Conservation (phyloP, 2,329 filamentous ascomycete genomes). For the Cercospora sesami region DNA sequence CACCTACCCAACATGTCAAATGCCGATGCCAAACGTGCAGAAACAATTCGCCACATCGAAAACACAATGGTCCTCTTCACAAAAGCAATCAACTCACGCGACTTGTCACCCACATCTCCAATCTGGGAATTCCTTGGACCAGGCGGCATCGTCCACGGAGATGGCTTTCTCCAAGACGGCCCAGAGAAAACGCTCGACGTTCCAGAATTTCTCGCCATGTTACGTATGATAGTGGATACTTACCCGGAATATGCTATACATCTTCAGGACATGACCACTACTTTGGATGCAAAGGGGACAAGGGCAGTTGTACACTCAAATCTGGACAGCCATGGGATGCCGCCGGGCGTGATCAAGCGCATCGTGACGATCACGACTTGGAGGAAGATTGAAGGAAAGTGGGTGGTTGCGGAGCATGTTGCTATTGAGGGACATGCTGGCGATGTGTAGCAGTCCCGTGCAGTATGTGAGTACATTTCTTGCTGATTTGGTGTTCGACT, state of each 20-base stretch:
- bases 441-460: not conserved
- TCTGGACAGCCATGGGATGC: conserved; percentile 7
- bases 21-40: not conserved
- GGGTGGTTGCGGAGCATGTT: conserved; percentile 6
- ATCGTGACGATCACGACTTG: conserved; percentile 7
- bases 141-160: not conserved
- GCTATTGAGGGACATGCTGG: conserved; percentile 5
- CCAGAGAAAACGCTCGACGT: not conserved
- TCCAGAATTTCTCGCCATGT: not conserved
- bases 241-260: conserved; percentile 11
- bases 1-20: not conserved
- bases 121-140: not conserved
- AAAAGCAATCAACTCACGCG: not conserved
- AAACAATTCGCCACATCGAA: not conserved
- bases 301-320: conserved; percentile 2
- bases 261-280: conserved; percentile 7
- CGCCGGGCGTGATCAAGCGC: conserved; percentile 4
- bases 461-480: not conserved
- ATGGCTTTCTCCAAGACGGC: not conserved
- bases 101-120: not conserved
- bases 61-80: not conserved
- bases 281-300: not conserved
- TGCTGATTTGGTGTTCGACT: not conserved
- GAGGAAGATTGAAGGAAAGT: conserved; percentile 8
- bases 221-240: not conserved